Conservation (phyloP, 352 stramenopile genomes). For the Phytopythium helicoides region DNA sequence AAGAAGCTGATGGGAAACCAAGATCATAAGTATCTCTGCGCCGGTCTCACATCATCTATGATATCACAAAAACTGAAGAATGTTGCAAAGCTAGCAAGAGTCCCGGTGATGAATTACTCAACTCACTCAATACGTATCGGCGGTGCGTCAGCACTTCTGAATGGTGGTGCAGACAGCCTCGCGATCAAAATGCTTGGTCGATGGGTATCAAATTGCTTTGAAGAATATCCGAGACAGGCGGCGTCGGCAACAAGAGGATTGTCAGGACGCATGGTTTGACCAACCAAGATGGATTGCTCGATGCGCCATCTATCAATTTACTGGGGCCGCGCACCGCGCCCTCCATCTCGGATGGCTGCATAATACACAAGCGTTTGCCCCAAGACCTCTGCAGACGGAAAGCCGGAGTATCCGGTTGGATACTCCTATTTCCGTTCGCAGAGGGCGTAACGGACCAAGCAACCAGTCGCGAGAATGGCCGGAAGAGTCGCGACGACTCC, state of each 20-base stretch:
- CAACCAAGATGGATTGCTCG: no score
- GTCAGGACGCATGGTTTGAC: conserved; percentile 12
- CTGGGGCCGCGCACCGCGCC: no score
- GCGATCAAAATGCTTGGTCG: conserved; percentile 12
- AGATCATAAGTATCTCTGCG: conserved; percentile 6
- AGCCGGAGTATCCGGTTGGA: no score
- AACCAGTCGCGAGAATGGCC: no score
- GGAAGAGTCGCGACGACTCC: no score
- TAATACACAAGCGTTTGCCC: no score
- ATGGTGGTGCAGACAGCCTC: conserved; percentile 8
- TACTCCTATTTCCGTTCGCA: no score
- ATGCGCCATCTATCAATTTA: no score
- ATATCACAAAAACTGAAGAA: conserved; percentile 6
- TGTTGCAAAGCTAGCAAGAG: not conserved
- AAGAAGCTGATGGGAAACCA: no score
- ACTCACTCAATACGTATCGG: conserved; percentile 18
- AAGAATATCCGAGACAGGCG: conserved; percentile 12
- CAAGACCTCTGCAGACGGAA: no score
- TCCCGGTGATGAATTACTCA: conserved; percentile 2
- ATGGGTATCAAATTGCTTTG: conserved; percentile 13
- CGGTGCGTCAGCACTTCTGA: conserved; percentile 9
- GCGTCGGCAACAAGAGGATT: conserved; percentile 5
- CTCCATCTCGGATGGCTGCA: no score
- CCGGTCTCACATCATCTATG: not conserved
- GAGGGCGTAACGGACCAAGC: no score